Percentiles rank a stretch among this genome's conserved stretches.
phyloP scores from a whole-genome alignment of 441 rosid genomes.

The Biscutella laevigata region DNA sequence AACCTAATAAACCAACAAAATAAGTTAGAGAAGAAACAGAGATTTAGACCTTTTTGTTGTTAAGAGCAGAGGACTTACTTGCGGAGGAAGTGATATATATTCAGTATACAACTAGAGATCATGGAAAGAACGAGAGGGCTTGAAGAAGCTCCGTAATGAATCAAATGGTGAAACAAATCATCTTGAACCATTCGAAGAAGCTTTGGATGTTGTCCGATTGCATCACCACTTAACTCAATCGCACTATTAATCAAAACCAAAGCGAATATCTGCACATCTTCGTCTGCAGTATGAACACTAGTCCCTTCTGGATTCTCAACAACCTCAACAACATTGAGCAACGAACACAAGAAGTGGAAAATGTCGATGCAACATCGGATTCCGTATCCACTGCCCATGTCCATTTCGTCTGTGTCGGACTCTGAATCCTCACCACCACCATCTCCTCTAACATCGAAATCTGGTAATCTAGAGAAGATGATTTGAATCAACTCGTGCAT shows the following conservation, averaged over 20 bases:
- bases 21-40: background rate
- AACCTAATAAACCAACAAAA: slow-evolving; percentile 34
- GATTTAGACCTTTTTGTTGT: background rate
- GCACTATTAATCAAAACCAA: slow-evolving; percentile 61
- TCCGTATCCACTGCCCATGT: slow-evolving; percentile 49
- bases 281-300: slow-evolving; percentile 42
- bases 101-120: slow-evolving; percentile 83
- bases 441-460: slow-evolving; percentile 40
- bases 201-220: slow-evolving; percentile 57
- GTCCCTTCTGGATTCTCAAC: slow-evolving; percentile 52
- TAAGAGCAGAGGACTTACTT: slow-evolving; percentile 37
- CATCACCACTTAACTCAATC: slow-evolving; percentile 71
- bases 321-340: slow-evolving; percentile 61
- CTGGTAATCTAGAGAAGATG: slow-evolving; percentile 58
- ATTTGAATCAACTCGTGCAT: slow-evolving; percentile 80
- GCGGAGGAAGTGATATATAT: slow-evolving; percentile 71
- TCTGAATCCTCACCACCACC: slow-evolving; percentile 47
- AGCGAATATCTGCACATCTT: slow-evolving; percentile 57
- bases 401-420: slow-evolving; percentile 45
- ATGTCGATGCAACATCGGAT: slow-evolving; percentile 56
- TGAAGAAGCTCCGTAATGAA: slow-evolving; percentile 65
- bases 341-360: slow-evolving; percentile 68
- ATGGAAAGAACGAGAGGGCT: slow-evolving; percentile 67
- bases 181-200: slow-evolving; percentile 72
- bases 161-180: slow-evolving; percentile 72